Evolutionary conservation across 2,329 filamentous ascomycete genomes (phyloP).

Genomic region (Pseudogymnoascus verrucosus): DNA sequence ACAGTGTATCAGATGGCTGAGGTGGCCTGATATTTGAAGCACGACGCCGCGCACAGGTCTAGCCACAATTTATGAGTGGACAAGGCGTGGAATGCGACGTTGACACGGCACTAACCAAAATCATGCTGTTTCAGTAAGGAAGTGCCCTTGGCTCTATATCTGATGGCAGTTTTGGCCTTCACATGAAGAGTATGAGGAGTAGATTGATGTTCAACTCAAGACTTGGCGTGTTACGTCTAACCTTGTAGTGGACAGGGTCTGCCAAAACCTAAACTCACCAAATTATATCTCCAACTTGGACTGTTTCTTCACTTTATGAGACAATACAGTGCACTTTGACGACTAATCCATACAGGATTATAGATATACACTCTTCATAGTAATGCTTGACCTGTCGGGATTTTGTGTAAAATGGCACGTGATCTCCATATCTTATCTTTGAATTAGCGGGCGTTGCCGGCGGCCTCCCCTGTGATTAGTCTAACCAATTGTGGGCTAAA

Average conservation of each 20-base stretch:
- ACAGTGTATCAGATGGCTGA: constrained; percentile 1
- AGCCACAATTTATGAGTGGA: constrained; percentile 1
- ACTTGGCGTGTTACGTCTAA: neutral
- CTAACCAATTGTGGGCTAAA: constrained; percentile 1
- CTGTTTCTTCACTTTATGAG: neutral
- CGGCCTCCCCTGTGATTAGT: neutral
- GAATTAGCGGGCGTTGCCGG: neutral
- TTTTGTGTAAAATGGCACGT: neutral
- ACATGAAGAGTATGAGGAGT: neutral
- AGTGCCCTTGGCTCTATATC: neutral
- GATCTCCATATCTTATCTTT: neutral
- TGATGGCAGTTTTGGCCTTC: neutral
- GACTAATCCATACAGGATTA: neutral
- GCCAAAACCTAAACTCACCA: neutral
- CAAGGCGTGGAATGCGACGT: neutral
- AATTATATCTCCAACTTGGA: neutral
- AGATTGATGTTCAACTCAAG: neutral
- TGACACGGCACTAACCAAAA: neutral
- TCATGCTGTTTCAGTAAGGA: constrained; percentile 3
- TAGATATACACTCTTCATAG: neutral
- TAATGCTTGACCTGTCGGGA: neutral
- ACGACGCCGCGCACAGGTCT: neutral
- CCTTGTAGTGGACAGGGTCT: neutral
- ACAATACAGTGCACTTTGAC: neutral
- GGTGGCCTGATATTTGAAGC: constrained; percentile 7